Evolutionary conservation across 345 rosid genomes (phyloP).

Genomic region (Clarkia xantiana): DNA sequence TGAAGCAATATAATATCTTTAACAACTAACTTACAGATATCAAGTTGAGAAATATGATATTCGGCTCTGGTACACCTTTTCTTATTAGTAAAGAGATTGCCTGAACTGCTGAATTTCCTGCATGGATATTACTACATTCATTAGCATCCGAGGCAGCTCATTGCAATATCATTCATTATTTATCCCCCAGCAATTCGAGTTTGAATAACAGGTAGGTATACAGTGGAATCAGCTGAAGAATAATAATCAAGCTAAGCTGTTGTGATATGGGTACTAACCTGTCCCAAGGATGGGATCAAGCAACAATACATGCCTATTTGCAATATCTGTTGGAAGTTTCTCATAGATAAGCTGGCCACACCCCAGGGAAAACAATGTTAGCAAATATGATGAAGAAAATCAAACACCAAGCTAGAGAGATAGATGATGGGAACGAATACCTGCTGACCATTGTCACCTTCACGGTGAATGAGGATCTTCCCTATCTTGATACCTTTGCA

Average conservation of each 20-base stretch:
- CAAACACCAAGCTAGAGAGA: constrained; percentile 1
- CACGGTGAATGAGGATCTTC: constrained; percentile 91
- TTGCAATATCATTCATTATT: no score
- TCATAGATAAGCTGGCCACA: constrained; percentile 70
- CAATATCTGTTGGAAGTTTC: constrained; percentile 80
- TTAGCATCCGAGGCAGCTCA: not conserved
- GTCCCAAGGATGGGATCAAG: constrained; percentile 97
- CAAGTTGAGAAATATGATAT: constrained; percentile 92
- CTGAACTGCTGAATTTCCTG: constrained; percentile 96
- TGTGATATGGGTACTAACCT: constrained; percentile 27
- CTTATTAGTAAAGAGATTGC: constrained; percentile 72
- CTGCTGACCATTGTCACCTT: constrained; percentile 96
- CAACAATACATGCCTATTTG: constrained; percentile 77
- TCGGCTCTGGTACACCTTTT: constrained; percentile 85
- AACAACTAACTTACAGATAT: constrained; percentile 82
- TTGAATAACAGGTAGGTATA: not conserved
- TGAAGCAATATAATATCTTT: not conserved
- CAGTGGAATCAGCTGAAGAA: no score
- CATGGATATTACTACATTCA: not conserved
- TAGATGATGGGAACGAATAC: constrained; percentile 15
- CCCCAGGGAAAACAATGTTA: constrained; percentile 5
- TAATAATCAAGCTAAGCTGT: not conserved
- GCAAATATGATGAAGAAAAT: not conserved
- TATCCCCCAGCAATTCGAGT: not conserved
- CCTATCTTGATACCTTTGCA: constrained; percentile 97